A percentile compares a stretch with the other conserved stretches of the same genome.
Evolutionary conservation across 805 yeast genomes (phyloP).

Genomic region (Starmerella vitae): DNA sequence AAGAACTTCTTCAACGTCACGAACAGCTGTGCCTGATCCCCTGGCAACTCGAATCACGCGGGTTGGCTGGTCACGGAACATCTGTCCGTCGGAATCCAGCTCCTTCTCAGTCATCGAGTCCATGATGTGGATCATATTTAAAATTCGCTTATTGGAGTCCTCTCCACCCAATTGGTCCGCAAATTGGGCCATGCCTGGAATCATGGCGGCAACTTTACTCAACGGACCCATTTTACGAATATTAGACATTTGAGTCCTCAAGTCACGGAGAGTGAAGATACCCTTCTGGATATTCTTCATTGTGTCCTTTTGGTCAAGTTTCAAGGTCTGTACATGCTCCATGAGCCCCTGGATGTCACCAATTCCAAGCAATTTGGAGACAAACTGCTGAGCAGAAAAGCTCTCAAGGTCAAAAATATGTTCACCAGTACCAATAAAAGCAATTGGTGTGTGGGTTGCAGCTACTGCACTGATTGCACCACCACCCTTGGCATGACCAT

Average conservation of each 20-base stretch:
- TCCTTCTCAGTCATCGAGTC: conserved; percentile 93
- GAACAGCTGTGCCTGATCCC: conserved; percentile 85
- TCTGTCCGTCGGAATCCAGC: conserved; percentile 75
- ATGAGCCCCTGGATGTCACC: conserved; percentile 89
- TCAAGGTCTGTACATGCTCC: conserved; percentile 83
- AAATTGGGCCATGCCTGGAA: conserved; percentile 79
- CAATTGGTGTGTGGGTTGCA: conserved; percentile 87
- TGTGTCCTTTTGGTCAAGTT: conserved; percentile 71
- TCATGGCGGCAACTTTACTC: conserved; percentile 86
- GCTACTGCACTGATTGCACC: conserved; percentile 99
- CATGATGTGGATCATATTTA: conserved; percentile 78
- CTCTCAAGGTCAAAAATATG: conserved; percentile 87
- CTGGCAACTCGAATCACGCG: conserved; percentile 82
- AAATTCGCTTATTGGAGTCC: conserved; percentile 71
- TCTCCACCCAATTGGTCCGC: conserved; percentile 84
- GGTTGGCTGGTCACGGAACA: conserved; percentile 67
- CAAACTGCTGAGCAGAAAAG: conserved; percentile 77
- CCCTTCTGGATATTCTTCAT: conserved; percentile 91
- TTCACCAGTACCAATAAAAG: conserved; percentile 96
- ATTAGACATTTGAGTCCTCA: conserved; percentile 89
- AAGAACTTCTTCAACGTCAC: conserved; percentile 85
- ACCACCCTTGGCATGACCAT: conserved; percentile 98
- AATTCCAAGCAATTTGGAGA: conserved; percentile 84
- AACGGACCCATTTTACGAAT: conserved; percentile 95
- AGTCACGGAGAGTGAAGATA: conserved; percentile 77